Evolutionary conservation across 2,329 filamentous ascomycete genomes (phyloP), one percentile per base, ranked within the genome.

Genomic region (Ophiognomonia clavigignenti-juglandacearum): DNA sequence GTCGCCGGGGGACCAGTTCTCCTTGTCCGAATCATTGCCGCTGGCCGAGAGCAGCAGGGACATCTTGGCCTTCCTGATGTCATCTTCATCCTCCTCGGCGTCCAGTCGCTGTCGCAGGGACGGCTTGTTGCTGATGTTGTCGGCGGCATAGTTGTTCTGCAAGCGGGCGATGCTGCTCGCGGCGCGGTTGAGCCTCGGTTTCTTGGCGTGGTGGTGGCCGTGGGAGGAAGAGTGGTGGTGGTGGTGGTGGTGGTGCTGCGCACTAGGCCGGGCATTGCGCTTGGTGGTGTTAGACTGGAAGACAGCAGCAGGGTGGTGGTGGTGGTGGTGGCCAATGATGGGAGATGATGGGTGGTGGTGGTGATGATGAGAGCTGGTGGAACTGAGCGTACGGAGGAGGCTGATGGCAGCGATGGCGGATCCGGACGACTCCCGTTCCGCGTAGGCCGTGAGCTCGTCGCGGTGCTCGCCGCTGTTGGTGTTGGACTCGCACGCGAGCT

Each of bases 11-110:
- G 72, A 79, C 78, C 89, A 95, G 61, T 97, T 97, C 69, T 97
- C 92, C 68, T 97, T 97, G 64, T 97, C 92, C 1, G 89, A 96
- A 59, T 96, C 91, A 40, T 81, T 73, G 63, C 68, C 79, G 14
- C 79, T 61, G 57, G 71, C 57, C 64, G 71, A 64, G 31, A 64
- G 39, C 26, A 64, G 64, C 53, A 66, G 57, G 29, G 72, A 67
- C 20, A 74, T 53, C 57, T 75, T 69, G 31, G 66, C 65, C 56
- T 72, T 70, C 52, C 54, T 54, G 59, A 63, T 59, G 57, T 73
- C 60, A 57, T 64, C 54, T 50, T 56, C 59, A 59, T 48, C 48
- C 60, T 50, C 52, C 60, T 54, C 57, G 64, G 63, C 50, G 52
- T 59, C 56, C 53, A 52, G 54, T 52, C 55, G n/a, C n/a, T n/a